Percentiles rank a stretch among this genome's conserved stretches.
Evolutionary conservation across 345 rosid species (phyloP).

Genomic region (Geranium brycei): DNA sequence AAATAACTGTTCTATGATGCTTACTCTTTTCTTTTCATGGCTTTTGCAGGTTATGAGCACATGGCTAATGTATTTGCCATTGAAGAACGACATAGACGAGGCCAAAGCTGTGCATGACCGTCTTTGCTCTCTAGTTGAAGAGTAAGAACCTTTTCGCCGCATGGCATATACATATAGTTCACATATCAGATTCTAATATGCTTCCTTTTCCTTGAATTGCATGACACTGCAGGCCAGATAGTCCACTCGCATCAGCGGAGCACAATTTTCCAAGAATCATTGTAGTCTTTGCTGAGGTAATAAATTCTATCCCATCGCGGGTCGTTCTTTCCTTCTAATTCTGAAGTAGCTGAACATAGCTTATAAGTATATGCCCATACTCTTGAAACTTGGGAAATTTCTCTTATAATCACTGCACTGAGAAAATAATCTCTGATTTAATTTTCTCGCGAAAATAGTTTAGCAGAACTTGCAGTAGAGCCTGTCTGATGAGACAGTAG

Average conservation of each 20-base stretch:
- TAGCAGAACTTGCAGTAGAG: too few species aligned
- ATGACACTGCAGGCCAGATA: conserved; percentile 40
- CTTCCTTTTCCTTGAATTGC: neutral
- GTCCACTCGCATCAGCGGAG: conserved; percentile 41
- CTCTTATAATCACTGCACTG: too few species aligned
- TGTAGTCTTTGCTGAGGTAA: conserved; percentile 7
- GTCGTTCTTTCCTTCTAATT: too few species aligned
- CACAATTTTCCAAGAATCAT: conserved; percentile 64
- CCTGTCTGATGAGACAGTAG: too few species aligned
- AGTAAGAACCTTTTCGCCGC: conserved; percentile 16
- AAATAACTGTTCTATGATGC: neutral
- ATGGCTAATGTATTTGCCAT: conserved; percentile 63
- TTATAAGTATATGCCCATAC: too few species aligned
- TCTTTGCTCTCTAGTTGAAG: conserved; percentile 63
- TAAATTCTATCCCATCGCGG: too few species aligned
- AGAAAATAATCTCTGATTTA: too few species aligned
- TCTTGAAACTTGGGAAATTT: too few species aligned
- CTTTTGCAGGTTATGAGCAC: conserved; percentile 43
- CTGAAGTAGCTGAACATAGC: too few species aligned
- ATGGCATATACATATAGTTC: neutral
- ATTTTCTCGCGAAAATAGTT: too few species aligned
- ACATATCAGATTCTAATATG: neutral
- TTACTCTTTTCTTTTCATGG: neutral
- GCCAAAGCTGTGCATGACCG: conserved; percentile 69
- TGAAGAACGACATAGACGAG: conserved; percentile 52